phyloP scores from a whole-genome alignment of 2,329 filamentous ascomycete genomes.

The Xylaria sp. region DNA sequence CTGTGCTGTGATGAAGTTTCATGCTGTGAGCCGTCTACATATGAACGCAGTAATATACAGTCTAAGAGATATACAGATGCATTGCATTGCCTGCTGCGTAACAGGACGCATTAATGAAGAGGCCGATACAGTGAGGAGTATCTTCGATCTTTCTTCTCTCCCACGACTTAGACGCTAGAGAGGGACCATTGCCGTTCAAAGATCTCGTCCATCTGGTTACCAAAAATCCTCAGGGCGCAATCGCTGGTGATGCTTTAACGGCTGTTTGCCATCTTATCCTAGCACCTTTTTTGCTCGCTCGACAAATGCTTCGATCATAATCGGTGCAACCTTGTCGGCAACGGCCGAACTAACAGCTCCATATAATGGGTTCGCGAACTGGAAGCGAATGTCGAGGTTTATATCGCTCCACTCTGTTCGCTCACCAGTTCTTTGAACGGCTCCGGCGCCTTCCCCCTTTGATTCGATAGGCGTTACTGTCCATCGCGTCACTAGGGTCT shows the following conservation, averaged over 20 bases:
- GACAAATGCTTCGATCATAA: constrained; percentile 96
- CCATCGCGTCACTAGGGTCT: constrained; percentile 77
- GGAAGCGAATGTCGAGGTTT: constrained; percentile 79
- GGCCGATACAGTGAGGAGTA: background rate
- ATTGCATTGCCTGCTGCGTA: too few relatives aligned
- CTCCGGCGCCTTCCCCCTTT: constrained; percentile 40
- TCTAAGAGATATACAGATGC: constrained; percentile 14
- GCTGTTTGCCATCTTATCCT: constrained; percentile 20
- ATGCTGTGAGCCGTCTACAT: background rate
- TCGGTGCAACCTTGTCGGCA: constrained; percentile 82
- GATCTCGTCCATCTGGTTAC: background rate
- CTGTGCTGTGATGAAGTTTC: background rate
- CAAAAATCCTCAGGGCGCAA: background rate
- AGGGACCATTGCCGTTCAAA: background rate
- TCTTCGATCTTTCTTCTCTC: background rate
- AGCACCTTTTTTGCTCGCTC: constrained; percentile 74
- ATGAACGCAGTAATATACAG: constrained; percentile 3
- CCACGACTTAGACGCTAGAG: background rate
- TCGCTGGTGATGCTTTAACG: constrained; percentile 39
- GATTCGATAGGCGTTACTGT: constrained; percentile 62
- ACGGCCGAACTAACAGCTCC: constrained; percentile 82
- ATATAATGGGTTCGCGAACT: constrained; percentile 91
- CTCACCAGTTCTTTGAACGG: background rate
- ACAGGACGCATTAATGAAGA: background rate
- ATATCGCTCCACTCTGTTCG: constrained; percentile 73